These are phyloP conservation scores for Kodamaea fukazawae DNA, from an alignment of 805 yeast species.

Conservation along the genomic window DNA sequence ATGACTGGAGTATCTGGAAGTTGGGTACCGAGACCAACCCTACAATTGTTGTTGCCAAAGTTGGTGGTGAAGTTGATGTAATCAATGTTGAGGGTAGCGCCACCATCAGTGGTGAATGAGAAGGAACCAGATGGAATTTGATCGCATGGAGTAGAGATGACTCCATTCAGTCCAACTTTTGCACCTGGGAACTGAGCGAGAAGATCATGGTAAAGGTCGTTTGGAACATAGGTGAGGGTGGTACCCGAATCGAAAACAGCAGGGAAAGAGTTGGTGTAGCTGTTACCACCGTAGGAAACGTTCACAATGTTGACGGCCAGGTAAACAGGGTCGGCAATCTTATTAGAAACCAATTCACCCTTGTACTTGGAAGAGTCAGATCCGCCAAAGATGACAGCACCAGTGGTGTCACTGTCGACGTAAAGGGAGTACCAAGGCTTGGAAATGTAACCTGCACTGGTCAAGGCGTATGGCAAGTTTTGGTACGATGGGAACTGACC, in stretches of 20 bases:
- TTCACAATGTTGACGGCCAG: too few species aligned
- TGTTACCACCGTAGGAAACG: not conserved
- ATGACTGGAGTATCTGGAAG: not conserved
- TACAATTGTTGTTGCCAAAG: too few species aligned
- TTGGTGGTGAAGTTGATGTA: too few species aligned
- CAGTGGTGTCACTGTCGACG: constrained; percentile 46
- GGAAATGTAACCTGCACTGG: constrained; percentile 53
- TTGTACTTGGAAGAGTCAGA: constrained; percentile 60
- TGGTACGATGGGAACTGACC: constrained; percentile 35
- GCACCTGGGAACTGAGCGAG: constrained; percentile 6
- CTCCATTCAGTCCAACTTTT: not conserved
- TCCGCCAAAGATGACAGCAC: constrained; percentile 68
- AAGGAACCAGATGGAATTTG: not conserved
- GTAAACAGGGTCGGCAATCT: too few species aligned
- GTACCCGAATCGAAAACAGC: constrained; percentile 8
- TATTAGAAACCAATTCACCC: constrained; percentile 35
- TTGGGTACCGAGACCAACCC: too few species aligned
- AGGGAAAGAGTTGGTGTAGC: not conserved
- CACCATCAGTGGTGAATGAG: not conserved
- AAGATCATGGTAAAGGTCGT: constrained; percentile 19
- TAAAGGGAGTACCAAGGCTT: constrained; percentile 61
- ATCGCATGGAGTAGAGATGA: too few species aligned
- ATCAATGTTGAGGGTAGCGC: not conserved
- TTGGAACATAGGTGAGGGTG: constrained; percentile 2
- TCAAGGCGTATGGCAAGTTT: constrained; percentile 66